These are phyloP conservation scores for Waltergamsia citrina DNA, from an alignment of 2,329 filamentous ascomycete species.

Conservation along the genomic window DNA sequence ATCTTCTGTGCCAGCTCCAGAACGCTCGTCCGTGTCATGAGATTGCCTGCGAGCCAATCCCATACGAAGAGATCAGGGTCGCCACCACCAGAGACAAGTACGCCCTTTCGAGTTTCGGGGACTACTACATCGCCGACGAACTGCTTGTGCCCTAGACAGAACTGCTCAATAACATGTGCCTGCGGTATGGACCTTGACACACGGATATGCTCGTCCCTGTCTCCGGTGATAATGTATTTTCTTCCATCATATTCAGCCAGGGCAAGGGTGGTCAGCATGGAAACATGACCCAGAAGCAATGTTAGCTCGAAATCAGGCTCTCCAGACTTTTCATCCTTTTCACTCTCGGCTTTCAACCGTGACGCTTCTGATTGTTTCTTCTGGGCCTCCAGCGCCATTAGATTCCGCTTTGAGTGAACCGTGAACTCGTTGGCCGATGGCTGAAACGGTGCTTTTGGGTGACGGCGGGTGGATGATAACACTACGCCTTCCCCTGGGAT, in stretches of 20 bases:
- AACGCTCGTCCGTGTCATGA: conserved; percentile 47
- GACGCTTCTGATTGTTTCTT: conserved; percentile 31
- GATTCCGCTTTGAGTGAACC: conserved; percentile 56
- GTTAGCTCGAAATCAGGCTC: conserved; percentile 58
- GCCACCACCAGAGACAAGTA: conserved; percentile 79
- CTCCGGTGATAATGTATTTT: conserved; percentile 44
- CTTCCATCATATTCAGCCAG: conserved; percentile 33
- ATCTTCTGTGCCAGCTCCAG: conserved; percentile 29
- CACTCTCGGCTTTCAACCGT: conserved; percentile 8
- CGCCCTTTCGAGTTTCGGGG: conserved; percentile 40
- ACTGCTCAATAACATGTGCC: conserved; percentile 78
- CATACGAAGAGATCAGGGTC: conserved; percentile 72
- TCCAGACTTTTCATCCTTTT: conserved; percentile 8
- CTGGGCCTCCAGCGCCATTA: conserved; percentile 50
- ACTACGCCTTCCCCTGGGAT: conserved; percentile 21
- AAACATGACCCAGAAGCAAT: conserved; percentile 85
- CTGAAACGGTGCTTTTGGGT: conserved; percentile 22
- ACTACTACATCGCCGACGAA: conserved; percentile 75
- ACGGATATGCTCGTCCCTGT: conserved; percentile 69
- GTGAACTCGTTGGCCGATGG: conserved; percentile 49
- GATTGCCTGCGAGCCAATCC: conserved; percentile 58
- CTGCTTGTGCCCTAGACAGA: conserved; percentile 78
- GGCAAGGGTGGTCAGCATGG: conserved; percentile 74
- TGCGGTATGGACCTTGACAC: conserved; percentile 75
- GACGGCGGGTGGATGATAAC: conserved; percentile 4